These are phyloP conservation scores for Dendrothele bispora DNA, from an alignment of 768 basidiomycete species.

Conservation along the genomic window DNA sequence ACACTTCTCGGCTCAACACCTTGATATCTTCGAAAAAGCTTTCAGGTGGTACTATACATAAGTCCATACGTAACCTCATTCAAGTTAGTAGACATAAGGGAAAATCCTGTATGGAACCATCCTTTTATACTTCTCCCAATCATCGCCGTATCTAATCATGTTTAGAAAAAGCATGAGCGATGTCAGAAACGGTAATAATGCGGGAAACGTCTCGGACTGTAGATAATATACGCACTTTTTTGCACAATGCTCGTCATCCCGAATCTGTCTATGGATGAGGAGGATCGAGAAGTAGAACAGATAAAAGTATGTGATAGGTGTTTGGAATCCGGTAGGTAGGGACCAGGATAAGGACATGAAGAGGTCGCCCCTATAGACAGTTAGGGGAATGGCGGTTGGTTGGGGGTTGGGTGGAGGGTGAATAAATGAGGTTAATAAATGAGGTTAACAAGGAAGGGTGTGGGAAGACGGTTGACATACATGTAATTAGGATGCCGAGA, in stretches of 20 bases:
- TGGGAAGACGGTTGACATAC: conserved; percentile 35
- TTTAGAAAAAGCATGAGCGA: no score
- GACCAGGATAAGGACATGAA: conserved; percentile 93
- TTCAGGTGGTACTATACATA: no score
- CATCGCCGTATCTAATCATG: conserved; percentile 76
- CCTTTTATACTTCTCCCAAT: conserved; percentile 90
- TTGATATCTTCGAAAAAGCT: no score
- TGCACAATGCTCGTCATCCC: conserved; percentile 90
- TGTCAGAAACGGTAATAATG: no score
- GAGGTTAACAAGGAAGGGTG: no score
- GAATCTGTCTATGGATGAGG: conserved; percentile 83
- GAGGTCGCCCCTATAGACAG: conserved; percentile 66
- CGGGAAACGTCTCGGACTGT: neutral
- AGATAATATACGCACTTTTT: conserved; percentile 65
- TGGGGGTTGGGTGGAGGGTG: no score
- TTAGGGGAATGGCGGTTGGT: no score
- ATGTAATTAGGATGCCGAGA: conserved; percentile 92
- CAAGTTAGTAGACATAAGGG: conserved; percentile 82
- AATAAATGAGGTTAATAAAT: no score
- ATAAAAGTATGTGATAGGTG: conserved; percentile 96
- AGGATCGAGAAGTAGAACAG: conserved; percentile 84
- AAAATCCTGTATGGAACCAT: conserved; percentile 85
- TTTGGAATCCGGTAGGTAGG: conserved; percentile 88
- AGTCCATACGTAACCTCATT: no score
- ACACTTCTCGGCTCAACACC: no score